Percentiles rank a stretch among this genome's conserved stretches.
phyloP scores from a whole-genome alignment of 1,139 yeast species.

The Pichia cactophila region DNA sequence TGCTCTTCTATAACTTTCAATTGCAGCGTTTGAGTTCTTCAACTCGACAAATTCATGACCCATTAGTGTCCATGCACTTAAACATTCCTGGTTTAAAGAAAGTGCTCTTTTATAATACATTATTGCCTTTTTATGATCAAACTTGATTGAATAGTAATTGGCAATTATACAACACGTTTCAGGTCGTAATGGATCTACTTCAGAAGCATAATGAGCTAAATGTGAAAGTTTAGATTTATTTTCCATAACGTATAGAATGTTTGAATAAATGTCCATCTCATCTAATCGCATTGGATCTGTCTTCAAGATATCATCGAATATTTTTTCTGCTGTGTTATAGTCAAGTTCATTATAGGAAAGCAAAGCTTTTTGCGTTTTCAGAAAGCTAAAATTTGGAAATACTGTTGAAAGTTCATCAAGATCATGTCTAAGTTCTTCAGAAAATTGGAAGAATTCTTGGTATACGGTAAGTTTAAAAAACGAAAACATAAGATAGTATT shows the following conservation, averaged over 20 bases:
- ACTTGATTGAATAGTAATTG: slow-evolving; percentile 83
- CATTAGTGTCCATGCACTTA: slow-evolving; percentile 97
- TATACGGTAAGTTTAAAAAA: slow-evolving; percentile 63
- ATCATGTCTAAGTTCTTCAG: slow-evolving; percentile 41
- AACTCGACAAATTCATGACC: slow-evolving; percentile 98
- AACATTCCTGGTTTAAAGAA: slow-evolving; percentile 67
- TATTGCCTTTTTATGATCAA: slow-evolving; percentile 92
- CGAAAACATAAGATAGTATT: slow-evolving; percentile 44
- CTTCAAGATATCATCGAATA: slow-evolving; percentile 67
- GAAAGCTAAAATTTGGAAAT: slow-evolving; percentile 67
- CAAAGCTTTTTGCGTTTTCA: slow-evolving; percentile 75
- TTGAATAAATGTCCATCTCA: slow-evolving; percentile 86
- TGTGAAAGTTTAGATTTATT: slow-evolving; percentile 76
- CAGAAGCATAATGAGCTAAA: slow-evolving; percentile 77
- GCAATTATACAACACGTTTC: slow-evolving; percentile 95
- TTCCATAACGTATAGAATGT: slow-evolving; percentile 91
- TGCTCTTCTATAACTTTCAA: slow-evolving; percentile 89
- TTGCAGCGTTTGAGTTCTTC: slow-evolving; percentile 95
- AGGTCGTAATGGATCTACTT: slow-evolving; percentile 80
- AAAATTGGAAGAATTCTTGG: slow-evolving; percentile 76
- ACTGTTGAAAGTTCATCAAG: slow-evolving; percentile 40
- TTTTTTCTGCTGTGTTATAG: slow-evolving; percentile 67
- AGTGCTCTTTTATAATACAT: slow-evolving; percentile 88
- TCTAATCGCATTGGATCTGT: slow-evolving; percentile 86
- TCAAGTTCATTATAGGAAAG: slow-evolving; percentile 76